A percentile compares a stretch with the other conserved stretches of the same genome.
Evolutionary conservation across 805 yeast genomes (phyloP).

Genomic region (Barnettozyma sucrosica): DNA sequence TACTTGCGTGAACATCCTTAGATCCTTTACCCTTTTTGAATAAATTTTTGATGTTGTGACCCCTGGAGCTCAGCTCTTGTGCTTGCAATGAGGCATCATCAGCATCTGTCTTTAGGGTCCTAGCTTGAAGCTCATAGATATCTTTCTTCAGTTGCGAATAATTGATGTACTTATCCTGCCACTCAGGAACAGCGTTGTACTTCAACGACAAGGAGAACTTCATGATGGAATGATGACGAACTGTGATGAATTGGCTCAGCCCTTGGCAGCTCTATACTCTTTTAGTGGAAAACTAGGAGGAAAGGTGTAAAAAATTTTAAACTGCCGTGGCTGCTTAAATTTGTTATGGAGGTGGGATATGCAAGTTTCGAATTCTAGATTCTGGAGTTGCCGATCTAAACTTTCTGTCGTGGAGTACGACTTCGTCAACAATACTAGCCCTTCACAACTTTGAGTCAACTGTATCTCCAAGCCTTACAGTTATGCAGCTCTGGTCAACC

Average conservation of each 20-base stretch:
- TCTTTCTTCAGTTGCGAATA: slow-evolving; percentile 53
- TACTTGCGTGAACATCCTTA: background rate
- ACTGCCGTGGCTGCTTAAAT: background rate
- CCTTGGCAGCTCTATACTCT: background rate
- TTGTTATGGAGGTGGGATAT: background rate
- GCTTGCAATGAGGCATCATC: slow-evolving; percentile 2
- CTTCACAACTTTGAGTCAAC: too few species aligned
- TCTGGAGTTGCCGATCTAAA: background rate
- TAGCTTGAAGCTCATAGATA: slow-evolving; percentile 48
- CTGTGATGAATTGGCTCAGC: background rate
- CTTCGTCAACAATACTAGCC: too few species aligned
- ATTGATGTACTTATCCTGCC: slow-evolving; percentile 79
- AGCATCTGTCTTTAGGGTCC: slow-evolving; percentile 17
- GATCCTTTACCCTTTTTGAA: slow-evolving; percentile 4
- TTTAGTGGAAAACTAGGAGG: background rate
- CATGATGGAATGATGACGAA: slow-evolving; percentile 33
- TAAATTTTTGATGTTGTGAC: slow-evolving; percentile 5
- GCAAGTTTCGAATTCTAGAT: background rate
- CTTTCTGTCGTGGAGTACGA: background rate
- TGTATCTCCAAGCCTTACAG: background rate
- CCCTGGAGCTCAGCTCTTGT: background rate
- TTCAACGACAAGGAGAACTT: slow-evolving; percentile 64
- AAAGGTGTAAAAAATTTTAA: background rate
- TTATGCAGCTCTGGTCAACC: background rate
- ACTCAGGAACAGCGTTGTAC: slow-evolving; percentile 75